A percentile compares a stretch with the other conserved stretches of the same genome.
Conservation (phyloP, 768 basidiomycete species). For the Pulveroboletus sp. region DNA sequence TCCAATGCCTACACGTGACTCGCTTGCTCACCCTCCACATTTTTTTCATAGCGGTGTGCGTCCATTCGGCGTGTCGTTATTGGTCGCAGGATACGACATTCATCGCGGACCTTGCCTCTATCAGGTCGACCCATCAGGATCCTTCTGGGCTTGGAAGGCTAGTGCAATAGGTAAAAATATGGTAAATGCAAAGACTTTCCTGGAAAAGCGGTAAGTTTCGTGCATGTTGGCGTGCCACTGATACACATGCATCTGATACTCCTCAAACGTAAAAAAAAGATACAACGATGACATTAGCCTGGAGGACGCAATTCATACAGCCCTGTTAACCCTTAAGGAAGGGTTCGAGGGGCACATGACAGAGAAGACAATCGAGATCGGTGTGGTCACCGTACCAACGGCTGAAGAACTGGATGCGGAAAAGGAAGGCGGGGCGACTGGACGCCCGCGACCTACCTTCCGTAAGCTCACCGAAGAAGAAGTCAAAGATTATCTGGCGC, state of each 20-base stretch:
- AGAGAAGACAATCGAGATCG: constrained; percentile 99
- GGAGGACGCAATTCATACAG: constrained; percentile 98
- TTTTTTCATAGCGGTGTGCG: constrained; percentile 80
- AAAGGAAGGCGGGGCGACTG: constrained; percentile 65
- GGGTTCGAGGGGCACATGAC: constrained; percentile 99
- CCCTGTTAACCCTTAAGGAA: constrained; percentile 95
- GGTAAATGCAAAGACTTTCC: constrained; percentile 98
- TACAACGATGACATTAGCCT: constrained; percentile 99
- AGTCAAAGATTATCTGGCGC: constrained; percentile 90
- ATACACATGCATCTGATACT: constrained; percentile 14
- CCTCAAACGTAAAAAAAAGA: constrained; percentile 56
- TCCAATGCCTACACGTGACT: constrained; percentile 17
- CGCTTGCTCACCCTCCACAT: constrained; percentile 31
- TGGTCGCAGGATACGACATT: constrained; percentile 96
- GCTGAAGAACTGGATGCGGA: constrained; percentile 54
- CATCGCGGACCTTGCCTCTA: constrained; percentile 96
- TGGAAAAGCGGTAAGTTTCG: constrained; percentile 87
- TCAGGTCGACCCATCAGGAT: constrained; percentile 98
- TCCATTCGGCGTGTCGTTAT: constrained; percentile 96
- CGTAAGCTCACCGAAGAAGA: constrained; percentile 96
- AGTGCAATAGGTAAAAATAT: constrained; percentile 99
- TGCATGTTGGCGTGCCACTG: constrained; percentile 22
- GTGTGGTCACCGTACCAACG: constrained; percentile 89
- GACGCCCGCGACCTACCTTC: constrained; percentile 82
- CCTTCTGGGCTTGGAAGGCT: constrained; percentile 99